Percentiles rank a stretch among this genome's conserved stretches.
Conservation (phyloP, 75 land plant genomes). For the Larix kaempferi region DNA sequence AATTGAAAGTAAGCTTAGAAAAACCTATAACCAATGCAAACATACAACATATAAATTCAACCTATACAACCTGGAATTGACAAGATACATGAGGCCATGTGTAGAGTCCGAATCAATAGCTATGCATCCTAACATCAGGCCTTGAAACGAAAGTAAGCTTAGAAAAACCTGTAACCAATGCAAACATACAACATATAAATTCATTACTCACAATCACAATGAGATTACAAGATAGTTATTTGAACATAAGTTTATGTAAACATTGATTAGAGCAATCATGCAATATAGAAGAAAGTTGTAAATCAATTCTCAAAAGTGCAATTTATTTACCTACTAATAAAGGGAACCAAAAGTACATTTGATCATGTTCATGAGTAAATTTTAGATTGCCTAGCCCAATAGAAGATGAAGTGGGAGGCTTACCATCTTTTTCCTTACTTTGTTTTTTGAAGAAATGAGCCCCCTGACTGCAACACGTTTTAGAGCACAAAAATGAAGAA, state of each 20-base stretch:
- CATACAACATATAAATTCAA: no score
- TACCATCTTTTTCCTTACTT: constrained; percentile 19
- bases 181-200: not conserved
- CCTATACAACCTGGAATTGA: no score
- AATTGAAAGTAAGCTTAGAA: no score
- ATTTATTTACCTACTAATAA: constrained; percentile 51
- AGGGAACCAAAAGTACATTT: constrained; percentile 65
- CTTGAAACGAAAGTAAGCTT: constrained; percentile 73
- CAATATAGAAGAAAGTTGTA: not conserved
- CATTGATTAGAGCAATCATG: constrained; percentile 4
- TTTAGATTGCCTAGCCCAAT: constrained; percentile 18
- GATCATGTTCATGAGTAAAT: constrained; percentile 50
- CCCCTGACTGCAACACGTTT: constrained; percentile 80
- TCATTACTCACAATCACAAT: not conserved
- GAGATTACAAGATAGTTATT: not conserved
- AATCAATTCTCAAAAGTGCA: not conserved
- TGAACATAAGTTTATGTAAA: constrained; percentile 10
- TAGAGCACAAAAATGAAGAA: constrained; percentile 82
- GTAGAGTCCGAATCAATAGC: no score
- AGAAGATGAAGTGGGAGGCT: constrained; percentile 12
- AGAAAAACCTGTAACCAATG: constrained; percentile 56
- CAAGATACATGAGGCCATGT: no score
- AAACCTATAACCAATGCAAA: no score
- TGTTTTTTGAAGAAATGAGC: constrained; percentile 39
- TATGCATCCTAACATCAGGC: constrained; percentile 64